These are phyloP conservation scores for Terana coerulea DNA, from an alignment of 768 basidiomycete genomes.

Conservation along the genomic window DNA sequence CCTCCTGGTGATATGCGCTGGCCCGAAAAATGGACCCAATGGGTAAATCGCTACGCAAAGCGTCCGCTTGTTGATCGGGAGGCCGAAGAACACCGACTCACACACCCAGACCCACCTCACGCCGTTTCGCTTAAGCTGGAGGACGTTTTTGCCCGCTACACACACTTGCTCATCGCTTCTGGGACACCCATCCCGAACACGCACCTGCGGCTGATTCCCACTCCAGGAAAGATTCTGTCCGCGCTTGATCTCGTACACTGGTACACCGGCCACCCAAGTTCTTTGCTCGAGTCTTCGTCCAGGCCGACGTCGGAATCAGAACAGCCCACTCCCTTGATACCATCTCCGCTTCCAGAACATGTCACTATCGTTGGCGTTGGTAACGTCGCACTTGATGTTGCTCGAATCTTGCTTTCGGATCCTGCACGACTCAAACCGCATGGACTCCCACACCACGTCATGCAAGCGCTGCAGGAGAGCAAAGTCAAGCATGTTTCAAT, in stretches of 20 bases:
- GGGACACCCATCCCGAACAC: constrained; percentile 70
- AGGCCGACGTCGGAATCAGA: too few relatives aligned
- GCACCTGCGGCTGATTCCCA: constrained; percentile 47
- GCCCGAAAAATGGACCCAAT: neutral
- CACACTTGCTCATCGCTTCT: constrained; percentile 81
- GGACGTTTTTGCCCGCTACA: constrained; percentile 68
- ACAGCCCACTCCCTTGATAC: constrained; percentile 18
- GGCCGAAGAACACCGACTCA: constrained; percentile 5
- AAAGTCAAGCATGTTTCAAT: constrained; percentile 75
- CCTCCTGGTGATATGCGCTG: neutral
- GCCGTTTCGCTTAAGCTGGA: constrained; percentile 55
- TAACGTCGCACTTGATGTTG: constrained; percentile 91
- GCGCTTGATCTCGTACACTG: constrained; percentile 89
- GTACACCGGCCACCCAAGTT: constrained; percentile 91
- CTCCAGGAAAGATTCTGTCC: constrained; percentile 50
- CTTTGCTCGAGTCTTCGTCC: too few relatives aligned
- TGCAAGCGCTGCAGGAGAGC: constrained; percentile 59
- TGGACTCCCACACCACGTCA: constrained; percentile 74
- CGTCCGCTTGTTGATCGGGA: neutral
- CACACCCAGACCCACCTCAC: constrained; percentile 40
- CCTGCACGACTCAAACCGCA: constrained; percentile 58
- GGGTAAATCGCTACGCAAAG: neutral
- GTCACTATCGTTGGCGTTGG: constrained; percentile 90
- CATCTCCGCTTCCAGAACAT: constrained; percentile 65
- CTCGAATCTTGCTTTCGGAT: constrained; percentile 80